These are phyloP conservation scores for Rosa rugosa DNA, from an alignment of 306 rosid genomes.

Conservation along the genomic window DNA sequence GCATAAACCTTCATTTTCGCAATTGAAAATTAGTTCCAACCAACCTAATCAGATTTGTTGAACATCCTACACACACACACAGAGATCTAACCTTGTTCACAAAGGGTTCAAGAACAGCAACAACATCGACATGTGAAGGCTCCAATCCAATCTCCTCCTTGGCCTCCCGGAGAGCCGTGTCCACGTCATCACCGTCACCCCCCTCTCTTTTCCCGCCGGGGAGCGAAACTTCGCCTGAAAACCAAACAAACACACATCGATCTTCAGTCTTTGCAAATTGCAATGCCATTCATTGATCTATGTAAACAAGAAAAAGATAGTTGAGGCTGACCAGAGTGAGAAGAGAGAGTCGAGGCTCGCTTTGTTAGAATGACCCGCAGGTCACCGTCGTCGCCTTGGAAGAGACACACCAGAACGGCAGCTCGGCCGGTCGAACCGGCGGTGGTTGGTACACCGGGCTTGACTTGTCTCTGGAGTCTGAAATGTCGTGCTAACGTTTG, in stretches of 20 bases:
- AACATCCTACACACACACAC: constrained; percentile 7
- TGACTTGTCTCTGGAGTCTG: neutral
- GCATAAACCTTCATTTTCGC: neutral
- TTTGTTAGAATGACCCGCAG: constrained; percentile 64
- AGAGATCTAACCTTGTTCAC: constrained; percentile 61
- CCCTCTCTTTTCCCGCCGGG: constrained; percentile 94
- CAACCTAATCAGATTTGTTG: neutral
- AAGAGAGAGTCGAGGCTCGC: constrained; percentile 69
- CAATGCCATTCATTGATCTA: neutral
- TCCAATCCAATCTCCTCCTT: constrained; percentile 88
- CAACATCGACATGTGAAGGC: constrained; percentile 64
- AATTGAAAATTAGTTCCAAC: neutral
- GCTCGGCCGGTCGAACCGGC: constrained; percentile 42
- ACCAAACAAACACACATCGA: constrained; percentile 14
- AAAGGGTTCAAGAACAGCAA: constrained; percentile 83
- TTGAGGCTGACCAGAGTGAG: constrained; percentile 54
- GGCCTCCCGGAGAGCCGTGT: constrained; percentile 90
- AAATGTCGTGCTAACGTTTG: constrained; percentile 46
- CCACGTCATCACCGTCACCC: constrained; percentile 80
- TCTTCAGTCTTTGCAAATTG: neutral
- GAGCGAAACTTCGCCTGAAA: constrained; percentile 80
- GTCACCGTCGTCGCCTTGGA: constrained; percentile 43
- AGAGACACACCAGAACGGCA: constrained; percentile 70
- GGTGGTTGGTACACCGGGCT: constrained; percentile 1
- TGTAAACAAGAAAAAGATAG: neutral